Percentiles rank a stretch among this genome's conserved stretches.
phyloP scores from a whole-genome alignment of 75 land plant species.

The Isoetes taiwanensis region DNA sequence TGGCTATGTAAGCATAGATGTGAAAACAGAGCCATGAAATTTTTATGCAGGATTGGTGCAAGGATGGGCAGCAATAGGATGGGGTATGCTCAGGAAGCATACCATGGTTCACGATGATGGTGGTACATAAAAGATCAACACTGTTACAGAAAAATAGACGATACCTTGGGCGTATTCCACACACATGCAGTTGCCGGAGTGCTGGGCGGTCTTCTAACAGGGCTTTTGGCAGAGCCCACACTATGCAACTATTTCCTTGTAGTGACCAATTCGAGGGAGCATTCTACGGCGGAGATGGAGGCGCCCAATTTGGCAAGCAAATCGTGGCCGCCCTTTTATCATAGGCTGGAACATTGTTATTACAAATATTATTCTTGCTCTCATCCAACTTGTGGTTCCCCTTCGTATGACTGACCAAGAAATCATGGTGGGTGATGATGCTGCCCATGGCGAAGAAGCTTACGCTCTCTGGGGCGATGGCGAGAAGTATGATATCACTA shows the following conservation, averaged over 20 bases:
- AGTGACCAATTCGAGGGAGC: constrained; percentile 11
- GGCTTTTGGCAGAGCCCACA: constrained; percentile 28
- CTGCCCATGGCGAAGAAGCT: constrained; percentile 51
- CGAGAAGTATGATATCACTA: constrained; percentile 19
- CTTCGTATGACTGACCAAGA: constrained; percentile 48
- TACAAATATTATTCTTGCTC: constrained; percentile 24
- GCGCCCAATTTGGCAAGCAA: constrained; percentile 34
- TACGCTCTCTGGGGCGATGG: constrained; percentile 53
- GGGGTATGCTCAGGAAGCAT: constrained; percentile 25
- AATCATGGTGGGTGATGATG: constrained; percentile 40
- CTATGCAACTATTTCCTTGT: constrained; percentile 16
- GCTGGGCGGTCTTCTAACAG: constrained; percentile 32
- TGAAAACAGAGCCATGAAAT: not conserved
- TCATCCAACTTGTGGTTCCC: constrained; percentile 22
- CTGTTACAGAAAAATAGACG: constrained; percentile 19
- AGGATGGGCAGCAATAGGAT: constrained; percentile 29
- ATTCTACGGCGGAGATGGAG: constrained; percentile 18
- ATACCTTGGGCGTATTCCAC: constrained; percentile 30
- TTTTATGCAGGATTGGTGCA: constrained; percentile 23
- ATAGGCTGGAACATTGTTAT: constrained; percentile 20
- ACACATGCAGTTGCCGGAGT: constrained; percentile 30
- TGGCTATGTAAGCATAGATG: too few species aligned
- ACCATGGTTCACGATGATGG: constrained; percentile 36
- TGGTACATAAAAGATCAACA: constrained; percentile 12
- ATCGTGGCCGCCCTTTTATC: constrained; percentile 31